Percentiles rank a stretch among this genome's conserved stretches.
Conservation (phyloP, 2,329 filamentous ascomycete species). For the Calonectria hongkongensis region DNA sequence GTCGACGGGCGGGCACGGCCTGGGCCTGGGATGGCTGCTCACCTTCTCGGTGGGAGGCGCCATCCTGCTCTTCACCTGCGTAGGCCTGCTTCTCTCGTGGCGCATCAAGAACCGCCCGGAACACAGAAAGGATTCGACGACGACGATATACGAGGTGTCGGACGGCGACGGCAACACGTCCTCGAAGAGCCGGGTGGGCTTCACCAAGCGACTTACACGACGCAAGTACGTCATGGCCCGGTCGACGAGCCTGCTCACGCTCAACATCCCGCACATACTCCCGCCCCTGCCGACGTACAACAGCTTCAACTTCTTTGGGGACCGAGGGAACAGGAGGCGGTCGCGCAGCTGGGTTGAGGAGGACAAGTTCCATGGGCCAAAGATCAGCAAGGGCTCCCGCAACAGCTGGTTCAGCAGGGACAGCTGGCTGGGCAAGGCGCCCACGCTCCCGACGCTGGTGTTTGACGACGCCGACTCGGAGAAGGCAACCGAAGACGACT, state of each 20-base stretch:
- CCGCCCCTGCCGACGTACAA: conserved; percentile 60
- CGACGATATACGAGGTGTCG: conserved; percentile 56
- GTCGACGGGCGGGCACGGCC: conserved; percentile 38
- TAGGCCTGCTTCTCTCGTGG: conserved; percentile 67
- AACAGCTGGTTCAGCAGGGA: conserved; percentile 58
- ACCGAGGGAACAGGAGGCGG: conserved; percentile 50
- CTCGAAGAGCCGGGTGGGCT: conserved; percentile 41
- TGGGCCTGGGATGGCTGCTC: conserved; percentile 63
- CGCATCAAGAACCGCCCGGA: conserved; percentile 52
- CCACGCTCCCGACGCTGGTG: conserved; percentile 61
- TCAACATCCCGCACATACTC: conserved; percentile 56
- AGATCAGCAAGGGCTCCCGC: conserved; percentile 57
- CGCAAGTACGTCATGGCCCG: conserved; percentile 53
- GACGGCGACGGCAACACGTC: conserved; percentile 41
- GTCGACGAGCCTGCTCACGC: conserved; percentile 57
- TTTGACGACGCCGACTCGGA: conserved; percentile 52
- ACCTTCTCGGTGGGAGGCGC: conserved; percentile 70
- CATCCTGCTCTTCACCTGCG: conserved; percentile 64
- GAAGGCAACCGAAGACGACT: conserved; percentile 44
- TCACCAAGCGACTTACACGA: conserved; percentile 57
- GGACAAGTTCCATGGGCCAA: conserved; percentile 70
- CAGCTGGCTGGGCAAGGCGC: conserved; percentile 58
- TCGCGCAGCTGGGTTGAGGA: conserved; percentile 69
- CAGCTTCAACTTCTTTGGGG: conserved; percentile 55
- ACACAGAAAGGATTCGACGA: conserved; percentile 46